phyloP scores from a whole-genome alignment of 1,284 basidiomycete species.

The Heterobasidion occidentale region DNA sequence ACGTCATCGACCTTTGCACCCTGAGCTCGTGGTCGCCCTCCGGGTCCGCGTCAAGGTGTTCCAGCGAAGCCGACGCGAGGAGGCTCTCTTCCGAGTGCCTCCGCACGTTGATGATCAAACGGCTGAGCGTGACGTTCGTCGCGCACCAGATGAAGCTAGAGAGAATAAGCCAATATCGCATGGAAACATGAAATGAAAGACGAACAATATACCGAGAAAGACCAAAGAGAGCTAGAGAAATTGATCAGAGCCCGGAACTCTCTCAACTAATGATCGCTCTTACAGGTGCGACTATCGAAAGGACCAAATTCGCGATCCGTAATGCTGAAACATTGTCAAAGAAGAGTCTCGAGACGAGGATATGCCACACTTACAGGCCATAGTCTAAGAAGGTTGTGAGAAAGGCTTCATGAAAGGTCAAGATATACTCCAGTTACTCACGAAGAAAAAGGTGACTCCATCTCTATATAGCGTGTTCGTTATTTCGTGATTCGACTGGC shows the following conservation, averaged over 20 bases:
- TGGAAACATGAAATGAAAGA: neutral
- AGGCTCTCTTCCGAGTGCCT: neutral
- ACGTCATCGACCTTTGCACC: too few species aligned
- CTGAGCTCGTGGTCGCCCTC: too few species aligned
- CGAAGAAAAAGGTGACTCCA: constrained; percentile 29
- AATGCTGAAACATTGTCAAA: constrained; percentile 14
- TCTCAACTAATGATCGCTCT: constrained; percentile 4
- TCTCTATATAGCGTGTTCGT: constrained; percentile 24
- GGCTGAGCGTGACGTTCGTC: constrained; percentile 27
- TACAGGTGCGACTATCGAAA: constrained; percentile 21
- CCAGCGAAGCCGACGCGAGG: neutral
- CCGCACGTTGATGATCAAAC: constrained; percentile 30
- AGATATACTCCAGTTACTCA: constrained; percentile 13
- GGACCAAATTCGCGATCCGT: constrained; percentile 21
- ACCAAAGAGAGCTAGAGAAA: constrained; percentile 16
- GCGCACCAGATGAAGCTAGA: constrained; percentile 32
- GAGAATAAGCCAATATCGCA: neutral
- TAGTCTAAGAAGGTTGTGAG: too few species aligned
- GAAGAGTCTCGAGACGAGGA: neutral
- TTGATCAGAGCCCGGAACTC: neutral
- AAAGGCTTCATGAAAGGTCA: too few species aligned
- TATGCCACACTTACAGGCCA: too few species aligned
- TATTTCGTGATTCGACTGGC: constrained; percentile 15
- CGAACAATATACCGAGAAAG: constrained; percentile 22
- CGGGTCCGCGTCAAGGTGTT: too few species aligned